Conservation (phyloP, 1,284 basidiomycete species). For the Caloboletus inedulis region DNA sequence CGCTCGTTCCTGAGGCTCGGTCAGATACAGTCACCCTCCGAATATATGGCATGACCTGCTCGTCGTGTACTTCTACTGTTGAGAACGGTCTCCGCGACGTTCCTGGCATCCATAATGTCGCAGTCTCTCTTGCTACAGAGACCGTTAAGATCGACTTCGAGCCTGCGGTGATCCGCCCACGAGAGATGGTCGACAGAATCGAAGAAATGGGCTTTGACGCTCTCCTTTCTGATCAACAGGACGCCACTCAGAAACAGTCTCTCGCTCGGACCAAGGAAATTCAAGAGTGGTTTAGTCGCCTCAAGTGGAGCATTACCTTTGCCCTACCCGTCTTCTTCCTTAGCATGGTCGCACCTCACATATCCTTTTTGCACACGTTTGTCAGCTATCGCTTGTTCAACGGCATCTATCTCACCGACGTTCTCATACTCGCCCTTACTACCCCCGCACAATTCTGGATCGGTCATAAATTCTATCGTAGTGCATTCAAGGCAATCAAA, state of each 20-base stretch:
- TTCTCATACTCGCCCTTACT: constrained; percentile 80
- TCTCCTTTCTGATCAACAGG: constrained; percentile 77
- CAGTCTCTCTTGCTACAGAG: constrained; percentile 72
- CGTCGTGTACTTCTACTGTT: constrained; percentile 77
- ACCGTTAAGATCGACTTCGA: constrained; percentile 79
- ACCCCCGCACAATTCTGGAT: constrained; percentile 94
- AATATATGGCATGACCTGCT: constrained; percentile 91
- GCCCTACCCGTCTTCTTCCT: constrained; percentile 93
- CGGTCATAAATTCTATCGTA: constrained; percentile 83
- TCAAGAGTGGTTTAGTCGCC: constrained; percentile 82
- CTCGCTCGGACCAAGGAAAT: constrained; percentile 92
- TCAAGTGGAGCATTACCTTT: constrained; percentile 75
- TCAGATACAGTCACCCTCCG: constrained; percentile 70
- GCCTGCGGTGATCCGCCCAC: constrained; percentile 67
- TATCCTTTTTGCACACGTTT: constrained; percentile 55
- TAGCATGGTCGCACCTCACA: constrained; percentile 83
- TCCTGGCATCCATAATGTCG: constrained; percentile 73
- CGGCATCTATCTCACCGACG: constrained; percentile 80
- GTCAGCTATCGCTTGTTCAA: constrained; percentile 50
- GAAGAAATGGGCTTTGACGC: constrained; percentile 91
- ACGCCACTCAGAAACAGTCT: constrained; percentile 87
- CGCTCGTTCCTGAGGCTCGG: constrained; percentile 60
- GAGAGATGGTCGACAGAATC: constrained; percentile 83
- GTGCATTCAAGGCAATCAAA: constrained; percentile 87
- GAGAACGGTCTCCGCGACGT: constrained; percentile 67